Conservation (phyloP, 108 stramenopile genomes). For the Cyclotella distinguenda region DNA sequence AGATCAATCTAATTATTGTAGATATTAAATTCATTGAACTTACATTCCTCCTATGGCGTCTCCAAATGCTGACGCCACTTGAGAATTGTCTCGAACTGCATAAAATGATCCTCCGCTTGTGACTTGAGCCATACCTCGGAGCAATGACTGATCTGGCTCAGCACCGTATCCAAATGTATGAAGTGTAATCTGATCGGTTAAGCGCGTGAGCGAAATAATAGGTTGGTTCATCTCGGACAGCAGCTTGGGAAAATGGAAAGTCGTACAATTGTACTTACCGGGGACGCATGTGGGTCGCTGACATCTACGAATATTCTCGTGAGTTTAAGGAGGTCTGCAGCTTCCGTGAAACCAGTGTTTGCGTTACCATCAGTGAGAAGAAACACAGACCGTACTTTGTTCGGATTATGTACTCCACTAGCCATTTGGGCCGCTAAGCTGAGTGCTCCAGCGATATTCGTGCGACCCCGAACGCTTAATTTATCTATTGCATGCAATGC, state of each 20-base stretch:
- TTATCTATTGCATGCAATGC: conserved; percentile 40
- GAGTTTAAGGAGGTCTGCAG: conserved; percentile 37
- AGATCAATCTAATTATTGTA: not conserved
- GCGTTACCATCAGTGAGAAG: conserved; percentile 73
- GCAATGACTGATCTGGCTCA: conserved; percentile 51
- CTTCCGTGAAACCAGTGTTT: conserved; percentile 50
- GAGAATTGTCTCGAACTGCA: conserved; percentile 50
- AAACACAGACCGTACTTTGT: conserved; percentile 56
- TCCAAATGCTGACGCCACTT: conserved; percentile 63
- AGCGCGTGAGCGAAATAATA: not conserved
- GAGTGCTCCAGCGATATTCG: conserved; percentile 51
- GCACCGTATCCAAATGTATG: conserved; percentile 71
- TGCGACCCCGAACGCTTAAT: conserved; percentile 42
- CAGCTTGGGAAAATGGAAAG: not conserved
- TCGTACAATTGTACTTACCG: conserved; percentile 9
- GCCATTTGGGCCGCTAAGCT: conserved; percentile 40
- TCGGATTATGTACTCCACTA: conserved; percentile 26
- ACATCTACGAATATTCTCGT: conserved; percentile 36
- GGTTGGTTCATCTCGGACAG: too few species aligned
- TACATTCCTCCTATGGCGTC: conserved; percentile 67
- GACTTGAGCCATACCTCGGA: conserved; percentile 41
- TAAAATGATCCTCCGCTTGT: conserved; percentile 58
- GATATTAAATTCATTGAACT: not conserved
- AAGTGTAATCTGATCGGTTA: conserved; percentile 23
- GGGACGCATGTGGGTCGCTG: conserved; percentile 18